Evolutionary conservation across 257 asterid species (phyloP), one percentile per base, ranked within the genome.

Genomic region (Penstemon eatonii): DNA sequence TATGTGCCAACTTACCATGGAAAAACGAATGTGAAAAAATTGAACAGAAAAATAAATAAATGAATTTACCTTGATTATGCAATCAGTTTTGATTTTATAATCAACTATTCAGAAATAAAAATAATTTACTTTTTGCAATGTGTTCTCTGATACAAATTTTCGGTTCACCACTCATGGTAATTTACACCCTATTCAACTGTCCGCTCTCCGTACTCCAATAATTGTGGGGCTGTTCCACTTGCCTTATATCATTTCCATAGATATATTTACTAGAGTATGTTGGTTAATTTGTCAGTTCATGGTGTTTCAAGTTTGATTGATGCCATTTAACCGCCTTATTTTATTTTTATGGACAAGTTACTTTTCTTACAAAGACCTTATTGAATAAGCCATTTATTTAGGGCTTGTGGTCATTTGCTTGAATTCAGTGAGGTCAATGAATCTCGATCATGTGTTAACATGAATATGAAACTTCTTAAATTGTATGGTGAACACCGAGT

Each of bases 1-100:
- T 25, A 1, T 25, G 2, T 25, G 42, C 54, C 56, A 60, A 12
- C 65, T 54, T 73, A 40, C 62, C 15, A 33, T 19, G 25, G 13
- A 37, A 49, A 57, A 7, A 36, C 41, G 50, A n/a, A 13, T 55
- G 76, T 11, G 55, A 46, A 57, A 61, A 8, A 9, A 73, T 43
- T 8, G 45, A 41, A 38, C 19, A 59, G 56, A 44, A 10, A 50
- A 19, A 4, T 58, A 43, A 60, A 45, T 45, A 12, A 10, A 44
- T 18, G 8, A 18, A 68, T 36, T 43, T 62, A 46, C 52, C 56
- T 5, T 45, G 6, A 42, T 44, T 12, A 11, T 46, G 41, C 18
- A 1, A 68, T 37, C 3, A 61, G 36, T 58, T 13, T 59, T 15
- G 25, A 46, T 46, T 18, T 15, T 70, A 36, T 39, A 71, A 42